Conservation (phyloP, 208 protist genomes). For the Acanthamoeba culbertsoni region DNA sequence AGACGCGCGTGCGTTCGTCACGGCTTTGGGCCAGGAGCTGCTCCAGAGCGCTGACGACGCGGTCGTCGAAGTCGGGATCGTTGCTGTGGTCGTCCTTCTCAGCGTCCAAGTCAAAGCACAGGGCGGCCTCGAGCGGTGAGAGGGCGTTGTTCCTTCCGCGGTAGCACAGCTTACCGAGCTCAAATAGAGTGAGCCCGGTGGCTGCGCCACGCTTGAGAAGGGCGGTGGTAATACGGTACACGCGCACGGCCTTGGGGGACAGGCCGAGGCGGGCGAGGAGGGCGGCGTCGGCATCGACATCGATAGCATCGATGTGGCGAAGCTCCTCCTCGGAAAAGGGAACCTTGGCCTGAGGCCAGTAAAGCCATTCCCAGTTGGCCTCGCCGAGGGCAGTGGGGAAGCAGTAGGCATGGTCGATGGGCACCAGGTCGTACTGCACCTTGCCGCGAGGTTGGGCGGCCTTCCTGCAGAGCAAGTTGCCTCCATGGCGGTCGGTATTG, state of each 20-base stretch:
- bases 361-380: conserved; percentile 87
- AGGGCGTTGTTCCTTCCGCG: not conserved
- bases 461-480: conserved; percentile 15
- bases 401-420: conserved; percentile 89
- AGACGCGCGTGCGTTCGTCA: too few species aligned
- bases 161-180: conserved; percentile 61
- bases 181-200: conserved; percentile 51
- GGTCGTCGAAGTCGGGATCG: too few species aligned
- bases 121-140: not conserved
- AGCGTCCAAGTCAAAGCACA: not conserved
- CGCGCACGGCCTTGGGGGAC: conserved; percentile 47
- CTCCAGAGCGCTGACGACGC: too few species aligned
- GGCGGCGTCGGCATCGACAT: conserved; percentile 80
- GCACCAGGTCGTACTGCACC: conserved; percentile 74
- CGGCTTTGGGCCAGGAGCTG: too few species aligned
- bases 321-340: conserved; percentile 78
- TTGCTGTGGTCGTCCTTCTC: not conserved
- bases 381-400: conserved; percentile 85
- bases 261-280: conserved; percentile 70
- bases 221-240: conserved; percentile 28
- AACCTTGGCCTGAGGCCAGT: conserved; percentile 84
- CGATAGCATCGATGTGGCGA: conserved; percentile 85
- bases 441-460: not conserved
- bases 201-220: conserved; percentile 63
- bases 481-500: conserved; percentile 30